Base-by-base conservation (phyloP, 345 rosid species). In the Euphorbia tirucalli region DNA sequence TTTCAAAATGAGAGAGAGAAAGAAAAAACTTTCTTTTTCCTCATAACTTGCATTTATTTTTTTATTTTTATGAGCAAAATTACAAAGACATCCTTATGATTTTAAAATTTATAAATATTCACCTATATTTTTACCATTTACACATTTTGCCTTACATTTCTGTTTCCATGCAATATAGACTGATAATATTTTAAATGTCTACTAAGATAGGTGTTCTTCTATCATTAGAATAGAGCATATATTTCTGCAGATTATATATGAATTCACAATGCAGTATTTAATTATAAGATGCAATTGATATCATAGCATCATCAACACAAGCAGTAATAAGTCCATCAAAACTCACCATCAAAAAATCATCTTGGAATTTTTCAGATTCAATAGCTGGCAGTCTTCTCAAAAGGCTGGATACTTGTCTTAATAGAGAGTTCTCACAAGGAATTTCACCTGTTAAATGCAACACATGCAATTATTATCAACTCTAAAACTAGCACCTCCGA, bases 301-400 rank as follows among this genome's bases (percentile, higher is more conserved):
- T 3, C 15, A 22, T n/a, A 44, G 1, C 9, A 39, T 30, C 15
- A 25, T 2, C 19, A n/a, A n/a, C n/a, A 59, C 65, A 32, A 61
- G 21, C 15, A 19, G 37, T 27, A 6, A 70, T 3, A 22, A 41
- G 39, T 27, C 21, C 8, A 25, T 15, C 37, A 46, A 21, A 66
- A 80, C 90, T 81, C 66, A 92, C 99, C 99, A 92, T 95, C 82
- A 92, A 77, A 83, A 92, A 92, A 75, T 92, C 93, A 65, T 92
- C 99, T 76, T 90, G 93, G 78, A 95, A 95, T 73, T 83, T 92
- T 76, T 87, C 96, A 28, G 99, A 95, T 79, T 95, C 97, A 66
- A 88, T 85, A 73, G 97, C 93, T 73, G 99, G 99, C 81, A 95
- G 83, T 78, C 99, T 89, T 78, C 99, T 85, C 48, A 92, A 80